phyloP scores from a whole-genome alignment of 1,139 yeast genomes.

The Scheffersomyces titani region DNA sequence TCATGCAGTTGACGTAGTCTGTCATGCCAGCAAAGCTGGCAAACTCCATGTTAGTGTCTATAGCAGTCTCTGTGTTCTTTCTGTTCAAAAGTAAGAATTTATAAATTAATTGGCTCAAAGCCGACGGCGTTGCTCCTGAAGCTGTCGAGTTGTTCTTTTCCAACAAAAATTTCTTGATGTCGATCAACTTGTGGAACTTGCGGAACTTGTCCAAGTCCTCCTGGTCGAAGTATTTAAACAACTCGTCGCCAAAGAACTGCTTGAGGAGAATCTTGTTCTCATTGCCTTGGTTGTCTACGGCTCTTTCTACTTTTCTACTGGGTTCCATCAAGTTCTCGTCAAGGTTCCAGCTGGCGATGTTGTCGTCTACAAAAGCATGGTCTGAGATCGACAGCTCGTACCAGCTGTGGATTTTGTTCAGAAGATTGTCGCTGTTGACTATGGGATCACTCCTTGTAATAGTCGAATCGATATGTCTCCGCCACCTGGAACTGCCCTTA shows the following conservation, averaged over 20 bases:
- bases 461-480: neutral
- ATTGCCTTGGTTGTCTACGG: neutral
- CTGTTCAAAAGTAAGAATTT: constrained; percentile 1
- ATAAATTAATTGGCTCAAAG: constrained; percentile 6
- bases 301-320: neutral
- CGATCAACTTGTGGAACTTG: constrained; percentile 24
- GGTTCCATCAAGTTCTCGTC: constrained; percentile 32
- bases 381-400: constrained; percentile 15
- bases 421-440: constrained; percentile 7
- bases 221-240: constrained; percentile 25
- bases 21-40: neutral
- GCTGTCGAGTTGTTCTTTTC: constrained; percentile 7
- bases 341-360: constrained; percentile 48
- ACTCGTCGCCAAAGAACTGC: constrained; percentile 38
- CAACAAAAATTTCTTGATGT: constrained; percentile 18
- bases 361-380: constrained; percentile 33
- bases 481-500: neutral
- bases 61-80: neutral
- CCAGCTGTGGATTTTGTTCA: constrained; percentile 28
- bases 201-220: constrained; percentile 30
- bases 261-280: constrained; percentile 10
- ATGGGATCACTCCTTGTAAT: neutral
- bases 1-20: constrained; percentile 2
- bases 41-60: neutral
- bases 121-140: neutral